A percentile compares a stretch with the other conserved stretches of the same genome.
Conservation (phyloP, 2,329 filamentous ascomycete species). For the Dothideomycetidae sp. region DNA sequence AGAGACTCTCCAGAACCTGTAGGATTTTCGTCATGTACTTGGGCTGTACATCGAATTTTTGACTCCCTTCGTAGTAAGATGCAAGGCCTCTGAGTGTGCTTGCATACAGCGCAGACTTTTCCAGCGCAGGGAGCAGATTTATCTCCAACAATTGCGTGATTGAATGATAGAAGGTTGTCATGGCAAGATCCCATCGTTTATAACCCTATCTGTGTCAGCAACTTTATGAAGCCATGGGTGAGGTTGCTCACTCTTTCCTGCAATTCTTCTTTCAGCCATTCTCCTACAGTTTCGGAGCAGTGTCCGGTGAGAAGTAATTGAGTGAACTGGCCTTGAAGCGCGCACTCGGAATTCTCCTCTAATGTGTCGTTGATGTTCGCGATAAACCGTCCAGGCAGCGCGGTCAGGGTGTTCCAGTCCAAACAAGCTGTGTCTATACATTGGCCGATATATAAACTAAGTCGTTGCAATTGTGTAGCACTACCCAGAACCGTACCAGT, state of each 20-base stretch:
- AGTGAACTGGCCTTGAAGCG: conserved; percentile 63
- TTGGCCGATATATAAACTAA: conserved; percentile 35
- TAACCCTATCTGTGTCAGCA: conserved; percentile 48
- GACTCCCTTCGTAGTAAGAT: conserved; percentile 57
- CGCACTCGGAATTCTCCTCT: conserved; percentile 47
- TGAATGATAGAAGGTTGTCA: conserved; percentile 61
- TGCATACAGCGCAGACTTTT: conserved; percentile 67
- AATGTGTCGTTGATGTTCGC: conserved; percentile 55
- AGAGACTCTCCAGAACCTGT: conserved; percentile 62
- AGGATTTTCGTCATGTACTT: conserved; percentile 32
- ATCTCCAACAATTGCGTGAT: conserved; percentile 69
- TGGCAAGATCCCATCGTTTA: conserved; percentile 88
- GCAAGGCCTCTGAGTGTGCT: conserved; percentile 74
- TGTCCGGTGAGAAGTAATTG: conserved; percentile 76
- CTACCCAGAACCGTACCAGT: conserved; percentile 17
- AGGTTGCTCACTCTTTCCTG: conserved; percentile 51
- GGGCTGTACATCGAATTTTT: conserved; percentile 38
- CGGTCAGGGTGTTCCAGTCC: conserved; percentile 22
- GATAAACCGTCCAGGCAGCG: conserved; percentile 12
- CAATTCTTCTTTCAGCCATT: conserved; percentile 79
- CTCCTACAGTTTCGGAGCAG: conserved; percentile 57
- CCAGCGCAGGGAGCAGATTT: conserved; percentile 75
- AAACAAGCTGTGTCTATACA: conserved; percentile 32
- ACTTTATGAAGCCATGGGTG: not conserved
- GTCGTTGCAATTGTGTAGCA: conserved; percentile 35